Evolutionary conservation across 2,329 filamentous ascomycete species (phyloP).

Genomic region (Diaporthe longicolla): DNA sequence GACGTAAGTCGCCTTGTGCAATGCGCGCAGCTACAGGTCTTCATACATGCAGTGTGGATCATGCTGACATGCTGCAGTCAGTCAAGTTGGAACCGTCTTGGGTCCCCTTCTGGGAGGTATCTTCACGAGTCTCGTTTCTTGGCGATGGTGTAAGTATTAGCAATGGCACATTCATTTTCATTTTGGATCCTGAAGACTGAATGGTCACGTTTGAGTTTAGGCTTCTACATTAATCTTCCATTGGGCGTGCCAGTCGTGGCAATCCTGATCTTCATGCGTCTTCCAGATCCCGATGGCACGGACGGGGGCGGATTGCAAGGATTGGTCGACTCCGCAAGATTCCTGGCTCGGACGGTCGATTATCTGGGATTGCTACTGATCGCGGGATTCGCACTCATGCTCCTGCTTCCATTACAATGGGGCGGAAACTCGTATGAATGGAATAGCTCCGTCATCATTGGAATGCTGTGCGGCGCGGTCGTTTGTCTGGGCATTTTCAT

Average conservation of each 20-base stretch:
- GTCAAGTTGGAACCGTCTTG: constrained; percentile 8
- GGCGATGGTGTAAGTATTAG: constrained; percentile 6
- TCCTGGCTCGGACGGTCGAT: neutral
- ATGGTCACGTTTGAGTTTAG: neutral
- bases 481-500: constrained; percentile 11
- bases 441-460: constrained; percentile 5
- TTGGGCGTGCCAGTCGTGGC: constrained; percentile 1
- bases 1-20: neutral
- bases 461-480: constrained; percentile 10
- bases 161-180: neutral
- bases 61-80: neutral
- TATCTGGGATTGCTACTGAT: neutral
- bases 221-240: constrained; percentile 17
- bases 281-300: neutral
- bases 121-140: constrained; percentile 8
- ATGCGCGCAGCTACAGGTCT: neutral
- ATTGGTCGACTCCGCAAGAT: neutral
- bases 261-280: constrained; percentile 2
- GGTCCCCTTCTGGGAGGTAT: neutral
- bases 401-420: constrained; percentile 10
- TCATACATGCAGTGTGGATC: neutral
- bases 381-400: neutral
- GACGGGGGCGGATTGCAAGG: neutral
- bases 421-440: constrained; percentile 12
- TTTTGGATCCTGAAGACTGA: neutral